Conservation (phyloP, 257 asterid genomes). For the Solanum paucissectum region DNA sequence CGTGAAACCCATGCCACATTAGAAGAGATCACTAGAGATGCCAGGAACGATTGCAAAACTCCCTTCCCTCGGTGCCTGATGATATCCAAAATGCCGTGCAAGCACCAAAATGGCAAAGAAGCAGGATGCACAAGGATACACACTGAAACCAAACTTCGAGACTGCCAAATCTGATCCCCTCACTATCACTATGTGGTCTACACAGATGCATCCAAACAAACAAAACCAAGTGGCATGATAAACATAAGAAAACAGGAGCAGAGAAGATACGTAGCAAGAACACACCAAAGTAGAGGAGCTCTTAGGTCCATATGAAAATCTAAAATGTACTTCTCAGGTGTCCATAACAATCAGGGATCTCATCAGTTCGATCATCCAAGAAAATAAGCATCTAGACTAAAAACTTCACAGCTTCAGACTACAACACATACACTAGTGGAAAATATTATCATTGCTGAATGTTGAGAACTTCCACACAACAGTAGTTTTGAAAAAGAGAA, state of each 20-base stretch:
- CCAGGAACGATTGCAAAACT: background rate
- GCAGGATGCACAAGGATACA: background rate
- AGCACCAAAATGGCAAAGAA: background rate
- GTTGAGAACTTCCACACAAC: background rate
- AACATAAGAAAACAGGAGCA: background rate
- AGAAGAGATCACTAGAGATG: background rate
- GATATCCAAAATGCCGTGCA: background rate
- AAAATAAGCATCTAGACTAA: too few relatives aligned
- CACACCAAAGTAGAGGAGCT: background rate
- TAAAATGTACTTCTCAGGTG: too few relatives aligned
- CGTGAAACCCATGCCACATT: background rate
- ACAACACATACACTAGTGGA: too few relatives aligned
- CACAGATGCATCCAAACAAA: background rate
- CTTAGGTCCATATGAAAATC: too few relatives aligned
- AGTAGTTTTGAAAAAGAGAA: background rate
- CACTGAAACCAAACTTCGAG: background rate
- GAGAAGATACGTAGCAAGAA: background rate
- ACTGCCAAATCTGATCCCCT: background rate
- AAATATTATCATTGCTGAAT: background rate
- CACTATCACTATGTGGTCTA: background rate
- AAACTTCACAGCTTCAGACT: too few relatives aligned
- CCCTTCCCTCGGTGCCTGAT: background rate
- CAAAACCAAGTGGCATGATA: background rate
- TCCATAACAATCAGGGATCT: too few relatives aligned
- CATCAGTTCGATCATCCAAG: too few relatives aligned